Base-by-base conservation (phyloP, 768 basidiomycete species). In the Pholiota microspora region DNA sequence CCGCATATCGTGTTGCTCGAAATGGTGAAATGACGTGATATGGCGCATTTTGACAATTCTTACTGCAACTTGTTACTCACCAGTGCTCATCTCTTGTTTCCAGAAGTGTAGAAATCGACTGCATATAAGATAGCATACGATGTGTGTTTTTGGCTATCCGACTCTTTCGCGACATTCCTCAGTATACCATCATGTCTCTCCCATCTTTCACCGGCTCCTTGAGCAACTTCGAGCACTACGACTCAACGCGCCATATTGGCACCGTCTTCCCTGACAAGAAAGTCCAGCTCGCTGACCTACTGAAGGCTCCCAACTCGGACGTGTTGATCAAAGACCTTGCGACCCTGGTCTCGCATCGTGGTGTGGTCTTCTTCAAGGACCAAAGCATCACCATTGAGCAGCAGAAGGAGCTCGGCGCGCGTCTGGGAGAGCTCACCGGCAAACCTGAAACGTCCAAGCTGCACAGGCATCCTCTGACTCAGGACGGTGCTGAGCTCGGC, bases 291-390 rank as follows among this genome's bases (percentile, higher is more conserved):
- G 73, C 75, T 3, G 59, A 69, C 10, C 59, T 83, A 5, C 74
- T 85, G 16, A 58, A 66, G 0, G 75, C 75, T 1, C 64, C 70
- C 5, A 75, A 82, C 60, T 64, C 77, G 6, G 81, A 83, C 58
- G 76, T 77, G 55, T 68, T 82, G 45, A 66, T 84, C 55, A 71
- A 72, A 18, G 83, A 84, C 59, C 76, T 85, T 5, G 81, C 83
- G 0, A 72, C 73, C 2, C 73, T 83, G 36, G 73, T 78, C 32
- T 76, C 74, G 25, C 79, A 78, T 50, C 80, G 85, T 28, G 83
- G 84, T 2, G 85, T 86, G 44, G 82, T 85, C 4, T 87, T 87
- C 69, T 83, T 87, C 74, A 74, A 77, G 9, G 70, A 76, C 16
- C 83, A 85, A 64, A 73, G 78, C 57, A 64, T 86, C 49, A 71